Base-by-base conservation (phyloP, 2,329 filamentous ascomycete genomes). In the Aspergillus japonicus region DNA sequence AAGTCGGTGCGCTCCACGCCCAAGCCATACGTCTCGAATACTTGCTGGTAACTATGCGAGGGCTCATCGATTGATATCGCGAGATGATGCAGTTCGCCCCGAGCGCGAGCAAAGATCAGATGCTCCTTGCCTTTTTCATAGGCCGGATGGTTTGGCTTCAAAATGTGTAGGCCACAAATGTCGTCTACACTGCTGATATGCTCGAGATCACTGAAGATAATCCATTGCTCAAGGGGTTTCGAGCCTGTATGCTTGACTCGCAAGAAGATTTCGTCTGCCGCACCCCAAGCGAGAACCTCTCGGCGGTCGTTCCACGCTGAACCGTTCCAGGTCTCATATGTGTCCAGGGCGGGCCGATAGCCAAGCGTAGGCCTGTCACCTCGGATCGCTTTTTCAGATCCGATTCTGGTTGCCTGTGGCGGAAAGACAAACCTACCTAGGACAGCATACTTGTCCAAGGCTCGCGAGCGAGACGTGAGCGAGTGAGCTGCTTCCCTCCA, bases 231-330 rank as follows among this genome's bases (percentile, higher is more conserved):
- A 56, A 69, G 67, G 50, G 47, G 57, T 16, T 62, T 66, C 56
- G 53, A 62, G 12, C 77, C 80, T 24, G 77, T 77, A 56, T 81
- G 74, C 64, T 80, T 82, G 11, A 80, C 74, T 21, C 82, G 76
- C 58, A 86, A 62, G 4, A 83, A 73, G 10, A 89, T 68, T 59
- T 85, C 80, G 2, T 85, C 82, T 1, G 83, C 86, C 12, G 85
- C 85, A 55, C 85, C 85, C 80, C 84, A 87, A 2, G 80, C 83
- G 7, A 89, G 69, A 0, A 85, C 80, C 67, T 88, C 85, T 65
- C 78, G 80, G 63, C 82, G 77, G 51, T 82, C 75, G 50, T 73
- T 71, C 80, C 81, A 84, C 58, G 72, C 73, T 1, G 72, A 71
- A 2, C 77, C 77, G 47, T 74, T 77, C 74, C 78, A 80, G n/a